Evolutionary conservation across 257 asterid genomes (phyloP).

Genomic region (Solanum piurae): DNA sequence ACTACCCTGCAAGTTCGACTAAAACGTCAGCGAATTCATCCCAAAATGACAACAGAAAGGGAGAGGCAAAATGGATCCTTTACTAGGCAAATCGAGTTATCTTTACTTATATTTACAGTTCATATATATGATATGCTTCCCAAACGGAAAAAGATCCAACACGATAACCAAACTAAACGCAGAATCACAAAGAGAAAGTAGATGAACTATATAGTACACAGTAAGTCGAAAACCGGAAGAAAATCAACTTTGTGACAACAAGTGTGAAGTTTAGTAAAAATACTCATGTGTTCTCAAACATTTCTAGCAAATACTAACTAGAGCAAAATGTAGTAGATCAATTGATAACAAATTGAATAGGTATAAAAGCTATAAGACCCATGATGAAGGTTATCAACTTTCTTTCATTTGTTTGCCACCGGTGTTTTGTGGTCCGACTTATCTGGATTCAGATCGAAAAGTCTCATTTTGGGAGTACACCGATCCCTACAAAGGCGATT

Average conservation of each 20-base stretch:
- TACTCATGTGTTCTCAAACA: not conserved
- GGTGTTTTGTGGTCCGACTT: not conserved
- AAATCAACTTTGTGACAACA: too few relatives aligned
- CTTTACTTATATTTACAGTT: not conserved
- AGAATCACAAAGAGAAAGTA: not conserved
- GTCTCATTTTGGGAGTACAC: not conserved
- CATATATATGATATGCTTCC: not conserved
- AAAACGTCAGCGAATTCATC: not conserved
- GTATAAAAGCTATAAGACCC: too few relatives aligned
- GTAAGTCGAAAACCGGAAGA: not conserved
- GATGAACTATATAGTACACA: not conserved
- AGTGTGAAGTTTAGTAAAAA: not conserved
- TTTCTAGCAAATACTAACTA: not conserved
- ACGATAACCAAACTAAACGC: not conserved
- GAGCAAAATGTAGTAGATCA: not conserved
- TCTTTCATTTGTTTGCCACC: not conserved
- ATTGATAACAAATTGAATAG: not conserved
- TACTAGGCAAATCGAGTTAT: not conserved
- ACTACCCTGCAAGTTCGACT: not conserved
- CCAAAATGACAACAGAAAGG: not conserved
- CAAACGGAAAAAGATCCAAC: not conserved
- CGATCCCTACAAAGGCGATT: not conserved
- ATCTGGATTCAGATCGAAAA: not conserved
- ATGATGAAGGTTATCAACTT: not conserved
- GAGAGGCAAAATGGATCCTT: not conserved